Conservation (phyloP, 352 stramenopile genomes). For the Phytophthora citricola region DNA sequence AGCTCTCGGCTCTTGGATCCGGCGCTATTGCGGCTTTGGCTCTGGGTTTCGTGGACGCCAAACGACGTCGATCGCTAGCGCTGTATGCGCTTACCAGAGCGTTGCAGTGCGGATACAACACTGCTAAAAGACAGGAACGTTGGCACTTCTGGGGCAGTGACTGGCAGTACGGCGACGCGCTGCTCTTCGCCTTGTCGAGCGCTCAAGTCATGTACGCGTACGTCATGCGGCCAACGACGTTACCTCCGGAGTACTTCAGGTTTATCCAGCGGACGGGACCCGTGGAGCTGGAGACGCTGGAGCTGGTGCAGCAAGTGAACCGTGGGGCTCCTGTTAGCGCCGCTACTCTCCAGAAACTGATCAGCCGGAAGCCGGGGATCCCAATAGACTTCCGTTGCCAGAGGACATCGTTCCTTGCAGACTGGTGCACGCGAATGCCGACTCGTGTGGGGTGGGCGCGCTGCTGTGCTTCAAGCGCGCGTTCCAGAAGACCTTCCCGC, state of each 20-base stretch:
- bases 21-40: constrained; percentile 70
- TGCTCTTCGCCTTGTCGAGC: constrained; percentile 81
- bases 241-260: constrained; percentile 81
- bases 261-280: constrained; percentile 84
- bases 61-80: constrained; percentile 75
- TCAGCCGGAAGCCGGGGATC: constrained; percentile 53
- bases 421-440: constrained; percentile 62
- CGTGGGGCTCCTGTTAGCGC: constrained; percentile 52
- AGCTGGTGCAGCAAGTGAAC: constrained; percentile 71
- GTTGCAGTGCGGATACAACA: constrained; percentile 89
- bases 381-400: constrained; percentile 32
- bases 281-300: constrained; percentile 64
- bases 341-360: constrained; percentile 46
- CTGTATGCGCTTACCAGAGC: constrained; percentile 86
- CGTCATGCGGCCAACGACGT: constrained; percentile 74
- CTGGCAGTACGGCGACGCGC: constrained; percentile 80
- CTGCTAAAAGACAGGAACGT: constrained; percentile 69
- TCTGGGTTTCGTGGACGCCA: constrained; percentile 72
- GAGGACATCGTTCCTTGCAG: constrained; percentile 60
- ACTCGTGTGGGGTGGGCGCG: constrained; percentile 56
- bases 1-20: constrained; percentile 59
- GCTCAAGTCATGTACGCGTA: constrained; percentile 91
- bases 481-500: constrained; percentile 73
- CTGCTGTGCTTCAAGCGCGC: constrained; percentile 63
- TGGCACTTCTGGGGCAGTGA: constrained; percentile 92